Conservation (phyloP, 2,329 filamentous ascomycete species). For the Phoma sp. region DNA sequence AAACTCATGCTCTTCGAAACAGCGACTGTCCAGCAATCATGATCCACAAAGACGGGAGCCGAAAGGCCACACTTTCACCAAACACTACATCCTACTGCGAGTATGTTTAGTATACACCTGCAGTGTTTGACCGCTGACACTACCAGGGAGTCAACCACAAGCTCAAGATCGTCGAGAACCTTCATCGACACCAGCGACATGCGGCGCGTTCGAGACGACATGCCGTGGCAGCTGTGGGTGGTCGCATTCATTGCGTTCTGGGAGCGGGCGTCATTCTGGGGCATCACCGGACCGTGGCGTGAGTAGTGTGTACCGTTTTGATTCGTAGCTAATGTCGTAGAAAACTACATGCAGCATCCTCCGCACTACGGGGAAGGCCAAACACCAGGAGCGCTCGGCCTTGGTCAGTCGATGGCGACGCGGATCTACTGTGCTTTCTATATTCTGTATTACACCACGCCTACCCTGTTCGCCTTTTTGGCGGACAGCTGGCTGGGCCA, state of each 20-base stretch:
- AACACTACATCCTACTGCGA: not conserved
- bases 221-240: slow-evolving; percentile 34
- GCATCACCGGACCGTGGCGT: slow-evolving; percentile 44
- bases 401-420: slow-evolving; percentile 53
- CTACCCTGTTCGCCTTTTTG: slow-evolving; percentile 46
- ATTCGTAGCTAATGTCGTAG: slow-evolving; percentile 27
- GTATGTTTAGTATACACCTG: not conserved
- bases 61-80: not conserved
- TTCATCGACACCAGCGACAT: slow-evolving; percentile 15
- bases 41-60: not conserved
- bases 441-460: slow-evolving; percentile 55
- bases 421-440: slow-evolving; percentile 64
- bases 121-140: not conserved
- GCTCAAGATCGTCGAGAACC: slow-evolving; percentile 12
- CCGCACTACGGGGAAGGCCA: slow-evolving; percentile 28
- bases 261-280: slow-evolving; percentile 40
- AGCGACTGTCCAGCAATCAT: not conserved
- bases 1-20: not conserved
- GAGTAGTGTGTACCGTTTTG: slow-evolving; percentile 4
- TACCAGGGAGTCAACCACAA: slow-evolving; percentile 5
- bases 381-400: slow-evolving; percentile 44
- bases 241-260: slow-evolving; percentile 35
- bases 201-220: slow-evolving; percentile 28
- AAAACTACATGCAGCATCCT: slow-evolving; percentile 54
- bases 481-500: slow-evolving; percentile 51